Base-by-base conservation (phyloP, 148 eudicot genomes). In the Camellia granthamiana region DNA sequence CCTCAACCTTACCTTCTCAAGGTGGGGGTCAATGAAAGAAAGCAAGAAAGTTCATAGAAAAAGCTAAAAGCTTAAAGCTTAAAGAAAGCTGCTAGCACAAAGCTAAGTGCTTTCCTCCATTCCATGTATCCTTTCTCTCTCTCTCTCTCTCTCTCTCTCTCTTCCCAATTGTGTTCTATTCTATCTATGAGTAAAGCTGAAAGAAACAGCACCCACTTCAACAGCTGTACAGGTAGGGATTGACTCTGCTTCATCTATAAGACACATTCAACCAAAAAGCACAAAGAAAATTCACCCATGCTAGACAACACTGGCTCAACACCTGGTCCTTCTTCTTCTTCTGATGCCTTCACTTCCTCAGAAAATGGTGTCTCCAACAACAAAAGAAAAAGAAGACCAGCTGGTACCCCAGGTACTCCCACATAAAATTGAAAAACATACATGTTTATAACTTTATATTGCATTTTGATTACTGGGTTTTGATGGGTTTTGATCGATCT, bases 371-470 rank as follows among this genome's bases (percentile, higher is more conserved):
- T 71, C 38, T 30, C 1, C 72, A 41, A 52, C 42, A 83, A 75
- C 83, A 92, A 91, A 79, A 88, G 98, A 66, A 94, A 91, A 72
- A 83, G 98, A 51, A 88, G 98, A 6, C 98, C 98, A 7, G 97
- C 95, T 3, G 98, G 98, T 49, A 94, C 98, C 60, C 98, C 98
- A 78, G 98, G 98, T 94, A 81, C 75, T 6, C 3, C 12, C 18
- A 12, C 14, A 55, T 55, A 55, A 2, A 6, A 55, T 55, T 30
- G 38, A 30, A 30, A 30, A 30, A 55, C 14, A 55, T 55, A 55
- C 59, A 55, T 12, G 11, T 55, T 0, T 12, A 49, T 23, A 7
- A 14, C 13, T 51, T 19, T 62, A 13, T 77, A 51, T 23, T 15
- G 43, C 16, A 80, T 3, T 49, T 13, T 13, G 51, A 47, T 41